These are phyloP conservation scores for Chaetomiaceae sp. DNA, from an alignment of 2,329 filamentous ascomycete species.

Conservation along the genomic window DNA sequence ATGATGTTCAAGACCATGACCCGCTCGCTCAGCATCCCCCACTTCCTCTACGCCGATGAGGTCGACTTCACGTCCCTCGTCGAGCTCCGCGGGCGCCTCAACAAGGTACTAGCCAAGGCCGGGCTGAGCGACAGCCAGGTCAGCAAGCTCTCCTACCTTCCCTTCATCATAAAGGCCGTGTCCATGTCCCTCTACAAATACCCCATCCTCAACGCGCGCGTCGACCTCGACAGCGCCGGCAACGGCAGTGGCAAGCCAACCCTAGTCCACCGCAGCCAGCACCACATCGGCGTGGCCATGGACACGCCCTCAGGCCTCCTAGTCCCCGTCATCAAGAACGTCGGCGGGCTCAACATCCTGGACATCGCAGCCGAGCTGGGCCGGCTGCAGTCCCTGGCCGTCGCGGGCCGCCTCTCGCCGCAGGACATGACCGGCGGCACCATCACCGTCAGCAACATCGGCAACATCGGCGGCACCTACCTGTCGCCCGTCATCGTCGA, in stretches of 20 bases:
- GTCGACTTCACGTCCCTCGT: slow-evolving; percentile 75
- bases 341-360: slow-evolving; percentile 69
- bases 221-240: slow-evolving; percentile 55
- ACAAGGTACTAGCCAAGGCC: slow-evolving; percentile 50
- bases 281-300: slow-evolving; percentile 96
- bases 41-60: slow-evolving; percentile 92
- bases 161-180: slow-evolving; percentile 93
- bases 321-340: slow-evolving; percentile 86
- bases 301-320: slow-evolving; percentile 85
- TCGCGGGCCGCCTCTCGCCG: slow-evolving; percentile 67
- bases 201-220: slow-evolving; percentile 80
- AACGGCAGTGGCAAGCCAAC: slow-evolving; percentile 59
- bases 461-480: slow-evolving; percentile 88
- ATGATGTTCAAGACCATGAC: slow-evolving; percentile 99
- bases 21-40: slow-evolving; percentile 80
- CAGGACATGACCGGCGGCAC: slow-evolving; percentile 80
- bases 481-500: slow-evolving; percentile 88
- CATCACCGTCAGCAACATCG: slow-evolving; percentile 95
- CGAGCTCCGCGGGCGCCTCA: slow-evolving; percentile 68
- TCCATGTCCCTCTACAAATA: slow-evolving; percentile 77
- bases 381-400: slow-evolving; percentile 68
- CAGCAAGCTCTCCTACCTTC: slow-evolving; percentile 78
- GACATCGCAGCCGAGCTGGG: slow-evolving; percentile 72
- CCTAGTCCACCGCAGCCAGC: slow-evolving; percentile 72
- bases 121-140: slow-evolving; percentile 44